Percentiles rank a stretch among this genome's conserved stretches.
Conservation (phyloP, 371 early-diverging fungal genomes). For the Mortierella polycephala region DNA sequence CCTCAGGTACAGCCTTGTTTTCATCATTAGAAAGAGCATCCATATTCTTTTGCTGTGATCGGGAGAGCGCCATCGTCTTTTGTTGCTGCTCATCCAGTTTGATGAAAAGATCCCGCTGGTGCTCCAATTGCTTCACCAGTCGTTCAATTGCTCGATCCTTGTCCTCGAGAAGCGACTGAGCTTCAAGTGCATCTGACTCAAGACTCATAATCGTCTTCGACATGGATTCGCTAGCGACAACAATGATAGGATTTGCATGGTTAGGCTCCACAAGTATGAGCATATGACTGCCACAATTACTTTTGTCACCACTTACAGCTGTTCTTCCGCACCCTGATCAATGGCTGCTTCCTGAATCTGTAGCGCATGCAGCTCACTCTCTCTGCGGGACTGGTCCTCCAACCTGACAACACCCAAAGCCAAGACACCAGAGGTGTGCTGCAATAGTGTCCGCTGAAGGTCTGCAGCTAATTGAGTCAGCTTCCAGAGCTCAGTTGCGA, state of each 20-base stretch:
- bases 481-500: conserved; percentile 74
- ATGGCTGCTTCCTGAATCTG: conserved; percentile 24
- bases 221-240: conserved; percentile 29
- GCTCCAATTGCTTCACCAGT: conserved; percentile 47
- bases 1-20: conserved; percentile 6
- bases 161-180: conserved; percentile 41
- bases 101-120: conserved; percentile 38
- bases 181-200: conserved; percentile 45
- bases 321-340: conserved; percentile 26
- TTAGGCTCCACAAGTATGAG: neutral
- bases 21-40: conserved; percentile 2
- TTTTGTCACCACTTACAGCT: conserved; percentile 23
- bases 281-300: neutral
- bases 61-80: conserved; percentile 33
- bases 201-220: conserved; percentile 32
- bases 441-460: conserved; percentile 71
- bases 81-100: conserved; percentile 51
- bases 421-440: conserved; percentile 79
- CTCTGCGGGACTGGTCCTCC: conserved; percentile 52
- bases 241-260: neutral
- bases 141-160: conserved; percentile 48
- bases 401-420: conserved; percentile 58
- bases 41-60: conserved; percentile 32
- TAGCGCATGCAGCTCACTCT: conserved; percentile 28
- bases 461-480: conserved; percentile 68